These are phyloP conservation scores for Fraxinus paxiana DNA, from an alignment of 305 asterid genomes.

Conservation along the genomic window DNA sequence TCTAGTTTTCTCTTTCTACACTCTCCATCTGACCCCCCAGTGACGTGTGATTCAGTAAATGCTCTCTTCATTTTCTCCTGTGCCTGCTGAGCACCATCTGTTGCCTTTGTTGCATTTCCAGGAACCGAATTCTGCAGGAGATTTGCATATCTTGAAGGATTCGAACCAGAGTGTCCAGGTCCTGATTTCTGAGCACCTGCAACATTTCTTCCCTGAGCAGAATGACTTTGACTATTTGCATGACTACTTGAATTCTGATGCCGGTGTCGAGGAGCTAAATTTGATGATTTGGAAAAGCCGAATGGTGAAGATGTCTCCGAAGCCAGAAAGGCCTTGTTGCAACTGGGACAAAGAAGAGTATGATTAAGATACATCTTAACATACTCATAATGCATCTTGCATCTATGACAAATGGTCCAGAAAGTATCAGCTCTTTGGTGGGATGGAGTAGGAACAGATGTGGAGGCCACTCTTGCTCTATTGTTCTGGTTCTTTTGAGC, in stretches of 20 bases:
- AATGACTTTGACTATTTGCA: constrained; percentile 27
- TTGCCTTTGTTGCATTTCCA: constrained; percentile 49
- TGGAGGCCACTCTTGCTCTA: constrained; percentile 22
- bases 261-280: constrained; percentile 24
- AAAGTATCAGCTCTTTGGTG: constrained; percentile 53
- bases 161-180: constrained; percentile 29
- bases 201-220: constrained; percentile 36
- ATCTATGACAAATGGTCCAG: constrained; percentile 75
- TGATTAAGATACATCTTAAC: constrained; percentile 53
- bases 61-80: constrained; percentile 58
- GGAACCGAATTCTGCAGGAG: constrained; percentile 35
- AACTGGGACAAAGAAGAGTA: constrained; percentile 71
- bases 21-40: constrained; percentile 29
- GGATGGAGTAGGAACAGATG: constrained; percentile 38
- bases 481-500: constrained; percentile 38
- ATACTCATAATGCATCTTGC: constrained; percentile 77
- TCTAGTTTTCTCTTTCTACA: constrained; percentile 45
- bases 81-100: constrained; percentile 57
- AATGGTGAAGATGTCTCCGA: constrained; percentile 53
- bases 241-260: constrained; percentile 30
- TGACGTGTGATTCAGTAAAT: constrained; percentile 35
- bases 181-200: constrained; percentile 41
- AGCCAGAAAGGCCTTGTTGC: constrained; percentile 64
- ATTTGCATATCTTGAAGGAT: constrained; percentile 24
- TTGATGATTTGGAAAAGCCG: constrained; percentile 20